Percentiles rank a stretch among this genome's conserved stretches.
Conservation (phyloP, 163 green algal genomes). For the Scenedesmus sp. region DNA sequence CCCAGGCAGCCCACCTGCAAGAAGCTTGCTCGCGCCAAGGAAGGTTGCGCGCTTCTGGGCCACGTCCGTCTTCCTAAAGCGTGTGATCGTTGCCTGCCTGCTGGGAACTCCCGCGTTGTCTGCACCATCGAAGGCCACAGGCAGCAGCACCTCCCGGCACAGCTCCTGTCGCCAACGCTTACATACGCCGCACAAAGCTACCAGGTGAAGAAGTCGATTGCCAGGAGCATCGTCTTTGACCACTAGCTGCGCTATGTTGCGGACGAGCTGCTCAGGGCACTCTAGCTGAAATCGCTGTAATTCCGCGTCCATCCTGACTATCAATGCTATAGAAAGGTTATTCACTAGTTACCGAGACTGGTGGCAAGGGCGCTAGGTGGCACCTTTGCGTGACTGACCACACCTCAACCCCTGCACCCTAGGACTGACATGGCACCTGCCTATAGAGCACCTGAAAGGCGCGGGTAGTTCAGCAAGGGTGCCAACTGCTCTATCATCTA, state of each 20-base stretch:
- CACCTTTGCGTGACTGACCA: not conserved
- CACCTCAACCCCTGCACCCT: not conserved
- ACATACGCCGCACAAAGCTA: conserved; percentile 70
- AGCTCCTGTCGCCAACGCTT: conserved; percentile 66
- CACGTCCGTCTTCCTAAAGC: conserved; percentile 16
- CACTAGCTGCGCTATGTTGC: conserved; percentile 15
- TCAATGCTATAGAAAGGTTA: not conserved
- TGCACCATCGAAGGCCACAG: conserved; percentile 71
- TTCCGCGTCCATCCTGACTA: not conserved
- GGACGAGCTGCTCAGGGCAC: conserved; percentile 4
- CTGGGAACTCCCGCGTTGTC: conserved; percentile 54
- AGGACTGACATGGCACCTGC: not conserved
- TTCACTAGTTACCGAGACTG: not conserved
- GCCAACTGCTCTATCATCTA: not conserved
- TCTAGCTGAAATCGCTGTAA: not conserved
- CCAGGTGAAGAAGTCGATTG: conserved; percentile 63
- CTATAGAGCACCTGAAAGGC: not conserved
- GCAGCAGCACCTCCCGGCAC: conserved; percentile 54
- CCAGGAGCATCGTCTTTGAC: conserved; percentile 19
- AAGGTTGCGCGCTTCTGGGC: conserved; percentile 69
- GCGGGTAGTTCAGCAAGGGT: not conserved
- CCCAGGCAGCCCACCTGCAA: conserved; percentile 57
- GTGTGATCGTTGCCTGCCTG: not conserved
- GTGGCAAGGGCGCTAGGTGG: not conserved
- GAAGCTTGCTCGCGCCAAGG: conserved; percentile 56